Percentiles rank a stretch among this genome's conserved stretches.
phyloP scores from a whole-genome alignment of 306 rosid species.

The Urtica urens region DNA sequence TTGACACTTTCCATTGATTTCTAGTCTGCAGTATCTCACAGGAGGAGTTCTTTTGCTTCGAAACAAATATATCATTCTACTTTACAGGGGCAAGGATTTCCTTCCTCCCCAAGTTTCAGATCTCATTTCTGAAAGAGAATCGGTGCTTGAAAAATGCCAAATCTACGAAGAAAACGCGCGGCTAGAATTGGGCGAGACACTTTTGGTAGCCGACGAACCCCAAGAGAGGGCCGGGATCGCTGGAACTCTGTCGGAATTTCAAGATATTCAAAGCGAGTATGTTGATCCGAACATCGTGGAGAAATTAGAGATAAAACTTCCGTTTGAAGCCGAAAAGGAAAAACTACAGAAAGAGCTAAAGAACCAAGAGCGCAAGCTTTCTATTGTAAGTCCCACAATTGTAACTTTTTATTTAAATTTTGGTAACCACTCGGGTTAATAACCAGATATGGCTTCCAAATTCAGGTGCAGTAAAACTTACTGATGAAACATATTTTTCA shows the following conservation, averaged over 20 bases:
- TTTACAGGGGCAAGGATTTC: slow-evolving; percentile 80
- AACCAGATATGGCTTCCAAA: too few relatives aligned
- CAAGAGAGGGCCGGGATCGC: slow-evolving; percentile 25
- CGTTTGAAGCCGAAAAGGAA: slow-evolving; percentile 48
- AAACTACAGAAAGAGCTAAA: slow-evolving; percentile 40
- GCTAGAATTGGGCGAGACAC: slow-evolving; percentile 31
- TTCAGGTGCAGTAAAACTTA: too few relatives aligned
- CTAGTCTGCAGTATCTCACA: slow-evolving; percentile 68
- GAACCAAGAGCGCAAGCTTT: slow-evolving; percentile 38
- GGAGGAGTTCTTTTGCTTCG: slow-evolving; percentile 76
- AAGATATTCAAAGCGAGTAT: slow-evolving; percentile 28
- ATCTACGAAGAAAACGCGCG: slow-evolving; percentile 60
- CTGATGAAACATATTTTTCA: too few relatives aligned
- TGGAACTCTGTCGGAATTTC: slow-evolving; percentile 67
- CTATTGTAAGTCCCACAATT: slow-evolving; percentile 42
- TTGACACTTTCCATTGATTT: too few relatives aligned
- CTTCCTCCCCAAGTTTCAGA: slow-evolving; percentile 47
- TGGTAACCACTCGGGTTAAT: too few relatives aligned
- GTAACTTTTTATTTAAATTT: too few relatives aligned
- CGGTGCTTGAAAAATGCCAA: slow-evolving; percentile 44
- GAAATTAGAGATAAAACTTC: slow-evolving; percentile 28
- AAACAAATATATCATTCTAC: slow-evolving; percentile 56
- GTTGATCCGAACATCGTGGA: slow-evolving; percentile 14
- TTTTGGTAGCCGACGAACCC: slow-evolving; percentile 30
- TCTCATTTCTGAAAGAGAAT: slow-evolving; percentile 51